Evolutionary conservation across 257 asterid genomes (phyloP).

Genomic region (Rehmannia glutinosa): DNA sequence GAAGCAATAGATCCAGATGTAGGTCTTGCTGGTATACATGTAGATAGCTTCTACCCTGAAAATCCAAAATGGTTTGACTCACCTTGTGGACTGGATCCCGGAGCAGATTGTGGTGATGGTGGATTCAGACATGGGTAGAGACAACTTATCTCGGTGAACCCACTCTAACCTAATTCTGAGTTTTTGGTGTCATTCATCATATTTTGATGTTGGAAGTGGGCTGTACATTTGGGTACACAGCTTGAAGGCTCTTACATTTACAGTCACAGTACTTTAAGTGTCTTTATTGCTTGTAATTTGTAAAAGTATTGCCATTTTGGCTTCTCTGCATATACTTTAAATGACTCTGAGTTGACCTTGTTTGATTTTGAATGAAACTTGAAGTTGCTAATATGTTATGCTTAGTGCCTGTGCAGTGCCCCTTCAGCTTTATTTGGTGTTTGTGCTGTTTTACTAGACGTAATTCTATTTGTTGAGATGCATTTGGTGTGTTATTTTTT

Average conservation of each 20-base stretch:
- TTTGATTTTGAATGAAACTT: constrained; percentile 14
- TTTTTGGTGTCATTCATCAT: constrained; percentile 23
- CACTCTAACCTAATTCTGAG: constrained; percentile 45
- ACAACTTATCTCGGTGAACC: constrained; percentile 48
- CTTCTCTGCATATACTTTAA: constrained; percentile 33
- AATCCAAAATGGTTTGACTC: constrained; percentile 97
- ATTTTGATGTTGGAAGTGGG: constrained; percentile 39
- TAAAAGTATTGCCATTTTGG: constrained; percentile 39
- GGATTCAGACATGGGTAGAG: constrained; percentile 80
- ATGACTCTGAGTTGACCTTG: constrained; percentile 18
- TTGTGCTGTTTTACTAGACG: background rate
- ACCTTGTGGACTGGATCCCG: constrained; percentile 78
- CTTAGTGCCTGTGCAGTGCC: constrained; percentile 2
- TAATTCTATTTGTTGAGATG: background rate
- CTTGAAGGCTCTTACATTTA: constrained; percentile 27
- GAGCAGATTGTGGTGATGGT: constrained; percentile 66
- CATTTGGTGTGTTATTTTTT: no score
- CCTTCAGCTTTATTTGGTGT: constrained; percentile 1
- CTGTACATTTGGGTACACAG: constrained; percentile 35
- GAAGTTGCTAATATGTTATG: constrained; percentile 20
- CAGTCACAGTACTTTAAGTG: constrained; percentile 26
- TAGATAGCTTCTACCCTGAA: constrained; percentile 79
- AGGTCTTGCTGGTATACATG: constrained; percentile 74
- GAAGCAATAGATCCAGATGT: constrained; percentile 73
- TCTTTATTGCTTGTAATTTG: constrained; percentile 36